Base-by-base conservation (phyloP, 192 early-diverging fungal species). In the Rhizoclosmatium globosum region DNA sequence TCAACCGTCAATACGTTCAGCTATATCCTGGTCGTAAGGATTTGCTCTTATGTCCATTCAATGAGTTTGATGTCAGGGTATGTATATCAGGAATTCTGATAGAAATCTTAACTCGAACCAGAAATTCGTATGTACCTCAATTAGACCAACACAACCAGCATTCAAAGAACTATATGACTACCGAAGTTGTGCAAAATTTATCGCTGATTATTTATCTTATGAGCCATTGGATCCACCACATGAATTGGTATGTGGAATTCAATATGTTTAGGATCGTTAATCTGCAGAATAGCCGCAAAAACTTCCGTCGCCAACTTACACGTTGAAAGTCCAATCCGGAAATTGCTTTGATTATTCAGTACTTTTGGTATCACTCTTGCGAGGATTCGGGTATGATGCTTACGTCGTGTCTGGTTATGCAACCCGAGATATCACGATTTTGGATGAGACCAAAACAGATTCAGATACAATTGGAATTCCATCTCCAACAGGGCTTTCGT, bases 371-470 rank as follows among this genome's bases (percentile, higher is more conserved):
- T 89, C 87, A 2, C 83, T 90, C 0, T 79, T 90, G 15, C 81
- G 82, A 3, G 89, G 89, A 4, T 88, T 87, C 4, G 89, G 89
- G 1, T 90, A 89, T 78, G 89, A 90, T 74, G 89, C 89, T 42
- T 89, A 85, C 68, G 87, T 90, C 38, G 89, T 90, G 2, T 88
- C 85, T 2, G 89, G 89, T 13, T 90, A 90, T 67, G 87, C 87
- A 1, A 69, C 85, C 1, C 80, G 84, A 7, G 73, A 80, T n/a
- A 80, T 90, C 47, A 90, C 89, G 1, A 64, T 86, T 11, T 73
- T 90, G 76, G 87, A 90, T 76, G 85, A 90, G 69, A 85, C 82
- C 17, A 74, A 76, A 64, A 80, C 82, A 9, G 82, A 86, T 6
- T 80, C 77, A 4, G 82, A 83, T 42, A 62, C 71, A 53, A 69